phyloP scores from a whole-genome alignment of 495 filamentous ascomycete genomes.

The Neurospora sp. region DNA sequence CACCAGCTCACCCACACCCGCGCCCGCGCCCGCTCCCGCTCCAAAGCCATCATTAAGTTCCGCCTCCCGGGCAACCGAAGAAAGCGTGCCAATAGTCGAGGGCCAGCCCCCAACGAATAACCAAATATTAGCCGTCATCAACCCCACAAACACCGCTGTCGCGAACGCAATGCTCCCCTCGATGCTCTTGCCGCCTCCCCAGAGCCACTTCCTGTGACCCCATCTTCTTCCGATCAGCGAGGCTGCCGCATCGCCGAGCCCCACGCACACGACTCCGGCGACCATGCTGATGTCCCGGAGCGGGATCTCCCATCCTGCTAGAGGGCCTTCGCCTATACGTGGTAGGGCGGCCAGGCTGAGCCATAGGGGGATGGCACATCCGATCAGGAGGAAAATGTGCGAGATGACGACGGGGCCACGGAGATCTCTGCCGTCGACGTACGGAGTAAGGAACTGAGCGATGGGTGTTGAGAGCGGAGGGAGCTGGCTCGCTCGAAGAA shows the following conservation, averaged over 20 bases:
- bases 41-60: conserved; percentile 9
- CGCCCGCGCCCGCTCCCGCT: not conserved
- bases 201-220: conserved; percentile 85
- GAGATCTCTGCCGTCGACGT: conserved; percentile 89
- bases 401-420: conserved; percentile 89
- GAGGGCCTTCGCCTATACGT: conserved; percentile 39
- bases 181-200: conserved; percentile 91
- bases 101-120: conserved; percentile 64
- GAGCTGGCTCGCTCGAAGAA: conserved; percentile 82
- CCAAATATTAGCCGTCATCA: conserved; percentile 66
- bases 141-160: conserved; percentile 62
- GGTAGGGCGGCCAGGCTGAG: conserved; percentile 61
- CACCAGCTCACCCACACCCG: conserved; percentile 10
- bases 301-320: conserved; percentile 62
- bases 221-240: conserved; percentile 81
- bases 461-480: conserved; percentile 77
- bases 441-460: conserved; percentile 78
- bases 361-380: conserved; percentile 95
- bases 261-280: conserved; percentile 84
- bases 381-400: conserved; percentile 91
- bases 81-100: conserved; percentile 2
- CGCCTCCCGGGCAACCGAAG: conserved; percentile 9
- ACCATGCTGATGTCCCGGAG: conserved; percentile 75
- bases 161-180: conserved; percentile 87
- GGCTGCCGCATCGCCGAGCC: conserved; percentile 92